phyloP scores from a whole-genome alignment of 306 rosid genomes.

The Cucumis hystrix region DNA sequence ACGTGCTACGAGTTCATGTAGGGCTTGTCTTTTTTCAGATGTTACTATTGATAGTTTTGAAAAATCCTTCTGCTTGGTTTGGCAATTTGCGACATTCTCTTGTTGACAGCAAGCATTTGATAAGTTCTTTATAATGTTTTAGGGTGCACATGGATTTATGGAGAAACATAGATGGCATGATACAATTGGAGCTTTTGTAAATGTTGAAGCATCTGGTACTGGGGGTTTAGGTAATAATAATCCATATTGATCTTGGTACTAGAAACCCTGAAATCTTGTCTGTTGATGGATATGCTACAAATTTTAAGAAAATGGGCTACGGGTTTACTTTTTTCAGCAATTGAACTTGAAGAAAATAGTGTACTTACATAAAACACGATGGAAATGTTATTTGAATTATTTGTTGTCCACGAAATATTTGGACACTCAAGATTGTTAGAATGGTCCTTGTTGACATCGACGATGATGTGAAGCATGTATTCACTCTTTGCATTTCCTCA shows the following conservation, averaged over 20 bases:
- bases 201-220: conserved; percentile 89
- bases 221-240: conserved; percentile 69
- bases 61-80: background rate
- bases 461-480: background rate
- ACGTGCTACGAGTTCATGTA: background rate
- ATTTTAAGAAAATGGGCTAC: background rate
- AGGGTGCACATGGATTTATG: conserved; percentile 99
- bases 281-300: background rate
- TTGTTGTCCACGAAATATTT: background rate
- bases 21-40: background rate
- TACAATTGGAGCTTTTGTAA: conserved; percentile 81
- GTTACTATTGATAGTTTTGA: background rate
- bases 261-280: background rate
- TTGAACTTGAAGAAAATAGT: background rate
- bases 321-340: background rate
- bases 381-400: background rate
- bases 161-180: conserved; percentile 78
- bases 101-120: conserved; percentile 19
- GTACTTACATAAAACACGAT: background rate
- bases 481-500: background rate
- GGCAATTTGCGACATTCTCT: conserved; percentile 5
- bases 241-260: conserved; percentile 1
- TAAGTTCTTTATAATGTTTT: conserved; percentile 15
- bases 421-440: background rate
- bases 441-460: background rate